A percentile compares a stretch with the other conserved stretches of the same genome.
phyloP scores from a whole-genome alignment of 1,284 basidiomycete genomes.

The Apiotrichum sp. region DNA sequence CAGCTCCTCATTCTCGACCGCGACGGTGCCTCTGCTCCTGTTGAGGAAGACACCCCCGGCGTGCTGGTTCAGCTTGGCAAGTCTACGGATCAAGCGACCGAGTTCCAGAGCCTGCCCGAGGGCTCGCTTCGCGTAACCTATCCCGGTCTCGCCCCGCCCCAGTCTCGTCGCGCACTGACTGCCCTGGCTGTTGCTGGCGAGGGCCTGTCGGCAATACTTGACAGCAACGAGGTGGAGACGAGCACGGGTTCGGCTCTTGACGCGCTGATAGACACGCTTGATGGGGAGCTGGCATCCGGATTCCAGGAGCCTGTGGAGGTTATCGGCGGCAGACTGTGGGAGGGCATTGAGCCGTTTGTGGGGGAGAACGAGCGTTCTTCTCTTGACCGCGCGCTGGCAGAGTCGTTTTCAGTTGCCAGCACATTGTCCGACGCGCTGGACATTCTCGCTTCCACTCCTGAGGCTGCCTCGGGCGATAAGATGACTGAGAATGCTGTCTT shows the following conservation, averaged over 20 bases:
- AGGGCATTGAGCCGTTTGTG: slow-evolving; percentile 28
- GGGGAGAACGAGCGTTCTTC: slow-evolving; percentile 20
- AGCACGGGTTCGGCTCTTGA: slow-evolving; percentile 33
- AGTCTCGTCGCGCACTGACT: slow-evolving; percentile 23
- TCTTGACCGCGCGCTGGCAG: slow-evolving; percentile 22
- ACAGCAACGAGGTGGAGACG: slow-evolving; percentile 16
- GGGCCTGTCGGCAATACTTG: slow-evolving; percentile 17
- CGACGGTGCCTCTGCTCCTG: slow-evolving; percentile 63
- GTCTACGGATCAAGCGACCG: slow-evolving; percentile 11
- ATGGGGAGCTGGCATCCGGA: slow-evolving; percentile 13
- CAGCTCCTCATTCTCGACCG: slow-evolving; percentile 63
- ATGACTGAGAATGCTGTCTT: slow-evolving; percentile 16
- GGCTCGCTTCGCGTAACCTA: slow-evolving; percentile 21
- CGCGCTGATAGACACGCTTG: slow-evolving; percentile 18
- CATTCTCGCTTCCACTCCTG: slow-evolving; percentile 14
- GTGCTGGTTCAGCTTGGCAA: slow-evolving; percentile 50
- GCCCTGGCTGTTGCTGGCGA: slow-evolving; percentile 27
- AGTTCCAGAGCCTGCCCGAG: slow-evolving; percentile 26
- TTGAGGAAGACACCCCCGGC: slow-evolving; percentile 59
- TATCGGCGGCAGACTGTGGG: slow-evolving; percentile 20
- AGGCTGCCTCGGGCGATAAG: neutral
- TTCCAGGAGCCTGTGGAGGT: slow-evolving; percentile 23
- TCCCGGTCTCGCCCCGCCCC: slow-evolving; percentile 24
- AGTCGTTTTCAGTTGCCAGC: slow-evolving; percentile 9
- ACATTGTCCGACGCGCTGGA: slow-evolving; percentile 27